Percentiles rank a stretch among this genome's conserved stretches.
Conservation (phyloP, 2,329 filamentous ascomycete genomes). For the Colletotrichum cereale region DNA sequence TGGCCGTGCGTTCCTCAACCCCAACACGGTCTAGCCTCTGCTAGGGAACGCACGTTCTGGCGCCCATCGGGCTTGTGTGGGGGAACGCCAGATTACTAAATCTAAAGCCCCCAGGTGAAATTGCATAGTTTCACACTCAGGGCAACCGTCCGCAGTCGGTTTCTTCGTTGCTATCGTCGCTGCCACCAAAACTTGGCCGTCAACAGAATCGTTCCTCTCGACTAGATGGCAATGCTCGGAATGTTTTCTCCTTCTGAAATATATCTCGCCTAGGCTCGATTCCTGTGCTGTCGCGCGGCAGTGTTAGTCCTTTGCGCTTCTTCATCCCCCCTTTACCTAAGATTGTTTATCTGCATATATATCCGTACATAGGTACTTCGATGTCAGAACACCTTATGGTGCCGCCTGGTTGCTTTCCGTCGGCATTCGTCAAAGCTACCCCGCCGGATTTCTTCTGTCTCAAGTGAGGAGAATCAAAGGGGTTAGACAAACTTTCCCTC, state of each 20-base stretch:
- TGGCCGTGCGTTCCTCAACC: slow-evolving; percentile 33
- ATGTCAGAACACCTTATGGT: neutral
- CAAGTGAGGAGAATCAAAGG: neutral
- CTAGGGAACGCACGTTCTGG: slow-evolving; percentile 37
- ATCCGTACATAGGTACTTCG: neutral
- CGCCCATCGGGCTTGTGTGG: slow-evolving; percentile 34
- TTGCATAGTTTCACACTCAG: slow-evolving; percentile 8
- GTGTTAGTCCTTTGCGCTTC: neutral
- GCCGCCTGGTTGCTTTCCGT: neutral
- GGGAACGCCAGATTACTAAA: slow-evolving; percentile 33
- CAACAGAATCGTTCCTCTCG: neutral
- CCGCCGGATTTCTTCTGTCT: neutral
- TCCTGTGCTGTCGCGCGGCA: neutral
- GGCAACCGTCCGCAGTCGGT: slow-evolving; percentile 9
- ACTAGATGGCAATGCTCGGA: neutral
- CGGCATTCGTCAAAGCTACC: neutral
- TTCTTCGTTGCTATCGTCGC: neutral
- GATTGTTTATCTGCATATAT: slow-evolving; percentile 5
- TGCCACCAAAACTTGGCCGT: neutral
- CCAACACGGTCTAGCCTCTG: slow-evolving; percentile 28
- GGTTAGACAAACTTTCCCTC: neutral
- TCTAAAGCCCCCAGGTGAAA: slow-evolving; percentile 8
- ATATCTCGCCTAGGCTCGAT: too few relatives aligned
- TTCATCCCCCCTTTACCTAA: neutral
- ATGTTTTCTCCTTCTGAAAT: neutral